Evolutionary conservation across 225 moss, liverwort and hornwort genomes (phyloP), one percentile per base, ranked within the genome.

Genomic region (Polytrichum formosum): DNA sequence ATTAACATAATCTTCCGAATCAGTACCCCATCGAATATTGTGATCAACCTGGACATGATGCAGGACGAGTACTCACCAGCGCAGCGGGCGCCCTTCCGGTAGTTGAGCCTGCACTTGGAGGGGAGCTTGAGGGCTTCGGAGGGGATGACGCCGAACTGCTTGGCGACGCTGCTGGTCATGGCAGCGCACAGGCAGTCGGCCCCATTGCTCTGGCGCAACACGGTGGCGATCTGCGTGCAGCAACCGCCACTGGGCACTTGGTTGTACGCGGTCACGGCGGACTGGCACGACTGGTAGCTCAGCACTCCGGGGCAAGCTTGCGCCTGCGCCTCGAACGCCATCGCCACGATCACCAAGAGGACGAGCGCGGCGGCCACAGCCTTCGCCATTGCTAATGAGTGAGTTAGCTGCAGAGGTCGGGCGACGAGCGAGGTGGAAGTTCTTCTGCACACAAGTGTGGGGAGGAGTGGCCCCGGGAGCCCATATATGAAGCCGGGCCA

Each of bases 281-380:
- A 0, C 65, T 61, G 67, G 67, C 79, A 79, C 0, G 21, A 0
- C 26, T 55, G 0, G 55, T 54, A 4, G n/a, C 35, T 28, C 5
- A 20, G 0, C 7, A 18, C 18, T 0, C 27, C 0, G 0, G 66
- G 61, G 37, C 79, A 79, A 22, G 0, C 59, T 60, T 20, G 16
- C 4, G 74, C 61, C 18, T 66, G 78, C 26, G 78, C 70, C 18
- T 35, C 69, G 2, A 54, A 5, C 58, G 21, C 64, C 73, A 78
- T 60, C 18, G 55, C 70, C 67, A 74, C 18, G 13, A 74, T 62
- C 35, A 74, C 55, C 54, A 79, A 16, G 6, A 79, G 30, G 10
- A 55, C 79, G 28, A 66, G 25, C 1, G 74, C 74, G 19, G 74
- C 63, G 0, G 62, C 77, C 26, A 37, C 27, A 18, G 4, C 31